Conservation (phyloP, 2,329 filamentous ascomycete species). For the Penicillium glabrum region DNA sequence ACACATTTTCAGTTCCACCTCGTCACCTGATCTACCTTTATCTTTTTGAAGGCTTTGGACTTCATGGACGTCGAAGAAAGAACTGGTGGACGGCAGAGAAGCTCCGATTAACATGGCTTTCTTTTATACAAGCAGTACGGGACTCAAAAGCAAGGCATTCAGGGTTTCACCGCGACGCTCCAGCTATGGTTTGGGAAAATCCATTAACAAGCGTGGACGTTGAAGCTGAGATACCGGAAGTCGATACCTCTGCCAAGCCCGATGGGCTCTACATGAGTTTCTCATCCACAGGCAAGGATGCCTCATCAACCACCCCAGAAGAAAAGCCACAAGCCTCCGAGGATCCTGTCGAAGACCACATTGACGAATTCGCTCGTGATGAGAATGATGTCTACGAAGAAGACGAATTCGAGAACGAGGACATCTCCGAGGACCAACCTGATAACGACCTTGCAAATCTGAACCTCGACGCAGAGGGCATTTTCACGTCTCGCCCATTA, state of each 20-base stretch:
- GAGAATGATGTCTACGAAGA: conserved; percentile 1
- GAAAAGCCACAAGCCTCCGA: background rate
- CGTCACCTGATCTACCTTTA: conserved; percentile 76
- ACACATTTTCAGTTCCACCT: conserved; percentile 63
- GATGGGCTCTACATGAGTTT: conserved; percentile 27
- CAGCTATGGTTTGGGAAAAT: conserved; percentile 30
- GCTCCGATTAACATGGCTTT: conserved; percentile 67
- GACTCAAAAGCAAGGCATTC: conserved; percentile 33
- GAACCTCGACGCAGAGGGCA: background rate
- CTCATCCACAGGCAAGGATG: conserved; percentile 14
- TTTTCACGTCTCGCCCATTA: background rate
- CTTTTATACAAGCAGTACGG: conserved; percentile 55
- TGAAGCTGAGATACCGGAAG: conserved; percentile 1
- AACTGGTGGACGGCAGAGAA: conserved; percentile 70
- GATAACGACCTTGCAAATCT: background rate
- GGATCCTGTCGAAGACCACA: background rate
- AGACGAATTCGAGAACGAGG: conserved; percentile 5
- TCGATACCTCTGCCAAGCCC: conserved; percentile 3
- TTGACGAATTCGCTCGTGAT: background rate
- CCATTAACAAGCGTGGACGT: conserved; percentile 20
- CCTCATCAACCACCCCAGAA: background rate
- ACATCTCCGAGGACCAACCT: background rate
- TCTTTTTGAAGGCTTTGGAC: conserved; percentile 77
- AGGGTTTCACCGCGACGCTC: conserved; percentile 14
- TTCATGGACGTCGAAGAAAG: conserved; percentile 63